Evolutionary conservation across 2,329 filamentous ascomycete species (phyloP).

Genomic region (Fusarium sp.): DNA sequence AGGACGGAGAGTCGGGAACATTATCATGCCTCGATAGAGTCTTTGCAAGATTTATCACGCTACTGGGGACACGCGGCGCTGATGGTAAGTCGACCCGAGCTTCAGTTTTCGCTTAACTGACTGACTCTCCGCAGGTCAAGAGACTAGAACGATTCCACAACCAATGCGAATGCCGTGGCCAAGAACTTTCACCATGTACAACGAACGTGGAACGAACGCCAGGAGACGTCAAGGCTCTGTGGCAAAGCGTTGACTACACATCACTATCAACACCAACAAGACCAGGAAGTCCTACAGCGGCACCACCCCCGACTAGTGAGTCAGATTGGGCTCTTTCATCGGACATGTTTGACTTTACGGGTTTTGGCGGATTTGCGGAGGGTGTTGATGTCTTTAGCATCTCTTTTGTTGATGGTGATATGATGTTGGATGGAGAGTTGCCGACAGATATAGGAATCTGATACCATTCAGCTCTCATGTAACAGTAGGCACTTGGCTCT

Average conservation of each 20-base stretch:
- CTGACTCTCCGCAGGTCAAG: slow-evolving; percentile 3
- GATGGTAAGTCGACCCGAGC: not conserved
- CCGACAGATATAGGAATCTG: not conserved
- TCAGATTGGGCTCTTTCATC: slow-evolving; percentile 2
- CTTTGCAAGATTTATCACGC: not conserved
- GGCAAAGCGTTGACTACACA: slow-evolving; percentile 23
- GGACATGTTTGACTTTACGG: slow-evolving; percentile 22
- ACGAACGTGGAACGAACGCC: slow-evolving; percentile 3
- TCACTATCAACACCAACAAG: slow-evolving; percentile 19
- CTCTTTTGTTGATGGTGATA: slow-evolving; percentile 21
- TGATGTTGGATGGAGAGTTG: slow-evolving; percentile 1
- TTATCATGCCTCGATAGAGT: slow-evolving; percentile 2
- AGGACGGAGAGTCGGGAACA: not conserved
- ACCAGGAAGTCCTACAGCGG: slow-evolving; percentile 2
- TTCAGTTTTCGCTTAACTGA: no score
- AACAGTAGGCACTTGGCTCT: no score
- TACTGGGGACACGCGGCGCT: slow-evolving; percentile 21
- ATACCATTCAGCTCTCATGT: not conserved
- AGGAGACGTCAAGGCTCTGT: slow-evolving; percentile 16
- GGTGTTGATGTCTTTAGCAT: slow-evolving; percentile 23
- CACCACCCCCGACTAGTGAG: not conserved
- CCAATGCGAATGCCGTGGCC: slow-evolving; percentile 6
- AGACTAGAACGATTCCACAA: slow-evolving; percentile 14
- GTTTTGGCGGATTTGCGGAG: slow-evolving; percentile 17
- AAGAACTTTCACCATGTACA: slow-evolving; percentile 11